Conservation (phyloP, 208 protist genomes). For the Tritrichomonas musculus region DNA sequence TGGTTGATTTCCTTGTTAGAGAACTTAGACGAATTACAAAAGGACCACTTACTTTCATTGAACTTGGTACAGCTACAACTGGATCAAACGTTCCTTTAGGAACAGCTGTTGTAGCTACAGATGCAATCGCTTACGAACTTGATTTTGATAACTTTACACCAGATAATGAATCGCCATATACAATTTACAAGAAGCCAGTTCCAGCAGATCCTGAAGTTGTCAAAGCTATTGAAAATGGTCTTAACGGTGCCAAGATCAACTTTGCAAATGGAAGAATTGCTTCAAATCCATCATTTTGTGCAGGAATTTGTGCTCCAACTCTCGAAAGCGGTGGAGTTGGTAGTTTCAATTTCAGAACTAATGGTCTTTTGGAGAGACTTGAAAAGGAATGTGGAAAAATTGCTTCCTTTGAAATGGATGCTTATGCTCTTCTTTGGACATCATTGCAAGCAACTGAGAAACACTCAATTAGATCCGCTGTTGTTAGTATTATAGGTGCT, state of each 20-base stretch:
- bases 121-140: background rate
- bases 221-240: background rate
- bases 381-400: background rate
- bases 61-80: background rate
- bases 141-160: constrained; percentile 23
- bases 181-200: background rate
- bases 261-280: background rate
- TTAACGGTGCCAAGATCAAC: background rate
- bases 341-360: background rate
- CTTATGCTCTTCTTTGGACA: constrained; percentile 3
- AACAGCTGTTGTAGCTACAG: background rate
- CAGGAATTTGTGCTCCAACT: background rate
- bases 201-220: background rate
- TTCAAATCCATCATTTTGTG: background rate
- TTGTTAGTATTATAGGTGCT: background rate
- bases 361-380: background rate
- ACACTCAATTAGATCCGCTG: background rate
- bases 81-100: background rate
- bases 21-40: background rate
- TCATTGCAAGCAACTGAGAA: background rate
- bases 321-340: background rate
- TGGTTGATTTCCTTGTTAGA: constrained; percentile 21
- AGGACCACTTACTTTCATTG: background rate
- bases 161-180: background rate
- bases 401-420: constrained; percentile 9